Evolutionary conservation across 2,329 filamentous ascomycete genomes (phyloP), one percentile per base, ranked within the genome.

Genomic region (Byssothecium circinans): DNA sequence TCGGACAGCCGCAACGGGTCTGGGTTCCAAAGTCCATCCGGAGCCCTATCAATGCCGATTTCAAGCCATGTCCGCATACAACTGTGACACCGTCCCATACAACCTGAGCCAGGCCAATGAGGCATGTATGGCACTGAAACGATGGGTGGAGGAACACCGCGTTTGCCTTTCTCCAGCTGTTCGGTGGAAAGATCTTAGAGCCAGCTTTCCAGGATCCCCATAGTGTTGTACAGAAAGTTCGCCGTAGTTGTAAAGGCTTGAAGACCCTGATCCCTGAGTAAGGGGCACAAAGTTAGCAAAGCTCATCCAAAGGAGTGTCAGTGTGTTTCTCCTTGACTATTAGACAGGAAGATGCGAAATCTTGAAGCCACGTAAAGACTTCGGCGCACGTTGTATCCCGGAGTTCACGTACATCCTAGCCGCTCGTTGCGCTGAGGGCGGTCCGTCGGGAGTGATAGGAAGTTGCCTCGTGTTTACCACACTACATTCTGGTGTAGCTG

Each of bases 151-250:
- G 58, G 58, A 3, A 61, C 50, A 8, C 63, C 52, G 12, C 29
- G 6, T 32, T 47, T 45, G 11, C 49, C 55, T 19, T 50, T 43
- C 18, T 49, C 33, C 7, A 61, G 53, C 33, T 74, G 70, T 23
- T 74, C 74, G 1, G 56, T 54, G 2, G 63, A 65, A 1, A 80
- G 54, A 46, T 82, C 80, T 41, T 72, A 66, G 19, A 78, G 67
- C 81, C 78, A 85, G 42, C 60, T 70, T 19, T 67, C 57, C 47
- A 79, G 75, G 50, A 84, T 77, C 0, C 77, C 79, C 0, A 72
- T 62, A 1, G 77, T 76, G 54, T 82, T 70, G 60, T 79, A 84
- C 0, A 85, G 67, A 51, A 77, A 83, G 41, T 73, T 78, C 0
- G 78, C 74, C 0, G 79, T 77, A 0, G 78, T 75, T 0, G 70